Percentiles rank a stretch among this genome's conserved stretches.
Evolutionary conservation across 1,139 yeast genomes (phyloP).

Genomic region (Meyerozyma smithsonii): DNA sequence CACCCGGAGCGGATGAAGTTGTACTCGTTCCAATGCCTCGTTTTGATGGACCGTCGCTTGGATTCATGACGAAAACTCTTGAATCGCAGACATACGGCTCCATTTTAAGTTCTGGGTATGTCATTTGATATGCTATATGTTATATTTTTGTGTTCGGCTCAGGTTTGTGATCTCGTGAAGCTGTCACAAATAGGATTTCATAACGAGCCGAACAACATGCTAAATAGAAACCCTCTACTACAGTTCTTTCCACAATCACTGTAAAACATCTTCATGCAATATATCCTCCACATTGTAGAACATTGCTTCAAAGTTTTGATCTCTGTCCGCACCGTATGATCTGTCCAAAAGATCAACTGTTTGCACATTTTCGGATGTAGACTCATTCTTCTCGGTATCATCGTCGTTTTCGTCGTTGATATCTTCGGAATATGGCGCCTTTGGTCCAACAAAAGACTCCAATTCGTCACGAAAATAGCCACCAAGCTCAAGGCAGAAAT

Average conservation of each 20-base stretch:
- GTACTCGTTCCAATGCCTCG: neutral
- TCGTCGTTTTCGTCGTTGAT: neutral
- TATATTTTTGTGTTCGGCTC: neutral
- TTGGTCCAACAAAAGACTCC: neutral
- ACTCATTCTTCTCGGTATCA: neutral
- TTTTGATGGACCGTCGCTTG: neutral
- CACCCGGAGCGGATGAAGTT: neutral
- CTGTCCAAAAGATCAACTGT: slow-evolving; percentile 1
- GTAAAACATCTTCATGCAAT: neutral
- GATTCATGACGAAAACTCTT: neutral
- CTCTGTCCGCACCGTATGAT: neutral
- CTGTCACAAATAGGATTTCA: neutral
- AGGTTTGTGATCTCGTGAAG: neutral
- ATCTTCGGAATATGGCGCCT: neutral
- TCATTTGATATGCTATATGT: slow-evolving; percentile 1
- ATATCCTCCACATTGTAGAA: slow-evolving; percentile 1
- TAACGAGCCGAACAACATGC: neutral
- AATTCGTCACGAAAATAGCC: slow-evolving; percentile 1
- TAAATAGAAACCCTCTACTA: neutral
- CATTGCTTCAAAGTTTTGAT: neutral
- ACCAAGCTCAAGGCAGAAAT: slow-evolving; percentile 1
- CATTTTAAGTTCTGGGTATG: neutral
- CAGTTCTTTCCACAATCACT: too few species aligned
- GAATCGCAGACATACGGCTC: neutral
- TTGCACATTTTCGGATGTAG: neutral